Percentiles rank a stretch among this genome's conserved stretches.
These are phyloP conservation scores for Mallotus nudiflorus DNA, from an alignment of 345 rosid genomes.

Conservation along the genomic window DNA sequence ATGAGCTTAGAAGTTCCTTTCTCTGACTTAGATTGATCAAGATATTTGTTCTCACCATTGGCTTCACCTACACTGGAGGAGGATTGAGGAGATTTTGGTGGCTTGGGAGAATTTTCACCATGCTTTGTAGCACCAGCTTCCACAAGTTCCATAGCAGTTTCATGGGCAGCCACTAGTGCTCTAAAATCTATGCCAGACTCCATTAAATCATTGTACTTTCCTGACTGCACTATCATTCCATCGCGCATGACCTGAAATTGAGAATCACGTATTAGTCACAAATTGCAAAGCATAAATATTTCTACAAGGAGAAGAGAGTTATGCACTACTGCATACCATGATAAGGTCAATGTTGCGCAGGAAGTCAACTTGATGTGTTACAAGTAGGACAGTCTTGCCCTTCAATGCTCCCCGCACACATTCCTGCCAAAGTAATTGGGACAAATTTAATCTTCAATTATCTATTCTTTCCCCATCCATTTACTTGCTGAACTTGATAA, in stretches of 20 bases:
- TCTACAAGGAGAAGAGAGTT: background rate
- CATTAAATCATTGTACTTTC: conserved; percentile 64
- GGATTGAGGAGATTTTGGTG: conserved; percentile 34
- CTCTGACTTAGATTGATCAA: conserved; percentile 38
- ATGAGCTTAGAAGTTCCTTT: conserved; percentile 72
- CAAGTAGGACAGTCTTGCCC: conserved; percentile 82
- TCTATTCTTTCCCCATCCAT: background rate
- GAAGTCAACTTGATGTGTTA: conserved; percentile 97
- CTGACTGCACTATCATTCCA: conserved; percentile 82
- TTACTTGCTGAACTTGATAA: background rate
- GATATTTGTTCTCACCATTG: conserved; percentile 50
- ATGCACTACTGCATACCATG: conserved; percentile 39
- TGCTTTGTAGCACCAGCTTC: conserved; percentile 49
- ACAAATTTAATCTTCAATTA: background rate
- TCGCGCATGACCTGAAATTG: conserved; percentile 81
- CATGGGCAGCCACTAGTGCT: conserved; percentile 84
- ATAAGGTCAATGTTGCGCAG: conserved; percentile 83
- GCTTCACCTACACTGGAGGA: conserved; percentile 40
- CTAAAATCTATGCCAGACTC: conserved; percentile 66
- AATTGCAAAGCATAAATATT: conserved; percentile 1
- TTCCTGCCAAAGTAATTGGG: conserved; percentile 46
- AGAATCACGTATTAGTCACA: background rate
- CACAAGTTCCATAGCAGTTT: conserved; percentile 81
- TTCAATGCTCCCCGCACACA: conserved; percentile 86
- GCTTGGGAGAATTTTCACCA: conserved; percentile 38